Evolutionary conservation across 192 early-diverging fungal genomes (phyloP).

Genomic region (Coemansia pectinata): DNA sequence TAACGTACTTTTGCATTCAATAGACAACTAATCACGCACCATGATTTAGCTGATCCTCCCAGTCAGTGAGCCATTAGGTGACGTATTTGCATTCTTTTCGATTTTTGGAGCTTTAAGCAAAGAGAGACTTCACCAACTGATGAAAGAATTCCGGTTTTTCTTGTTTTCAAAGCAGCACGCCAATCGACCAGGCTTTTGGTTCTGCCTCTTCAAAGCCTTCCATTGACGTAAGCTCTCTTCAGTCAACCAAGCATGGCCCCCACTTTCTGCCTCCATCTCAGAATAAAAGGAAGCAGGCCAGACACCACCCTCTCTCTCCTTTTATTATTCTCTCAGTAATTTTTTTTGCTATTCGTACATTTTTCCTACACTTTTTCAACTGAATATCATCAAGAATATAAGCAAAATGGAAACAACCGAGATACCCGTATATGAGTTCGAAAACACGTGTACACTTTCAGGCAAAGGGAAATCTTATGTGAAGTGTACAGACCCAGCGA

Average conservation of each 20-base stretch:
- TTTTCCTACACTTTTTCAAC: not conserved
- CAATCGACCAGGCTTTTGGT: not conserved
- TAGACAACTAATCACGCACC: not conserved
- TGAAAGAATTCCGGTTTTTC: not conserved
- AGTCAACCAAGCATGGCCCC: not conserved
- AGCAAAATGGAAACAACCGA: not conserved
- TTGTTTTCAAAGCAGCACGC: not conserved
- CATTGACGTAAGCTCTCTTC: no score
- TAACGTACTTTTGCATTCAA: not conserved
- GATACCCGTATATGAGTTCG: not conserved
- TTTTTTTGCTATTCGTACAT: not conserved
- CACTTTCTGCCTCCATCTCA: not conserved
- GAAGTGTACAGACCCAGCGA: not conserved
- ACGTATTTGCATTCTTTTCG: not conserved
- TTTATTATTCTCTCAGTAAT: not conserved
- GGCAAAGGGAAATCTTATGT: rapidly evolving
- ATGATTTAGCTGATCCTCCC: not conserved
- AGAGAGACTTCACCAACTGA: not conserved
- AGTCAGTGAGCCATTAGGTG: not conserved
- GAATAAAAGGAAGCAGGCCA: not conserved
- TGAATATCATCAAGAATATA: not conserved
- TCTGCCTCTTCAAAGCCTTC: not conserved
- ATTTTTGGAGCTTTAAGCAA: not conserved
- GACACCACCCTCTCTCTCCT: not conserved
- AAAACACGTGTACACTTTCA: not conserved